Percentiles rank a stretch among this genome's conserved stretches.
Conservation (phyloP, 208 protist species). For the Porcisia deanei region DNA sequence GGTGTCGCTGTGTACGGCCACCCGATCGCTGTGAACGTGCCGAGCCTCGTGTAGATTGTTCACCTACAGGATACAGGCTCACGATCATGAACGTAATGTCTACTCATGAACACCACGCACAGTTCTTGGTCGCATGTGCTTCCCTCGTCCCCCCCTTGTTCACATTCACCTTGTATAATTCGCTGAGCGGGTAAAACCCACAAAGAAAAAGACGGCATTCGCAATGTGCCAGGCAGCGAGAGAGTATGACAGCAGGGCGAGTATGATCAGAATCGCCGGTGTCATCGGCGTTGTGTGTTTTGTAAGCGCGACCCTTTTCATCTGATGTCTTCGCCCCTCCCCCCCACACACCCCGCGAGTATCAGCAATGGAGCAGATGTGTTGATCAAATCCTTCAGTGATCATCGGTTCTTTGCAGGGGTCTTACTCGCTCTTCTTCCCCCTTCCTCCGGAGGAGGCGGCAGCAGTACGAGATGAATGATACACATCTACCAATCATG, state of each 20-base stretch:
- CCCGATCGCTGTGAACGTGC: constrained; percentile 37
- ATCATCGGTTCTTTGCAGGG: neutral
- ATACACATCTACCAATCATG: neutral
- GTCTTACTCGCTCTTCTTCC: neutral
- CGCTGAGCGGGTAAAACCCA: neutral
- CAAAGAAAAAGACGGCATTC: neutral
- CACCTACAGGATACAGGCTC: neutral
- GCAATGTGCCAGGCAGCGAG: neutral
- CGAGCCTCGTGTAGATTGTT: neutral
- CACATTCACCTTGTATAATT: neutral
- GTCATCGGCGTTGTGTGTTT: neutral
- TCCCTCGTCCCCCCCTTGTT: neutral
- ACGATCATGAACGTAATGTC: too few species aligned
- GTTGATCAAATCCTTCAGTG: neutral
- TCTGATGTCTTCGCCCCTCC: neutral
- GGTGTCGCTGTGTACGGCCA: constrained; percentile 84
- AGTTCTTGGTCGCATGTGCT: neutral
- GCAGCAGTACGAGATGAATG: neutral
- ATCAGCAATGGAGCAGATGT: neutral
- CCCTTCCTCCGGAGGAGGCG: neutral
- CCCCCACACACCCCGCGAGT: neutral
- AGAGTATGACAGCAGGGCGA: neutral
- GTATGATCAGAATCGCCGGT: neutral
- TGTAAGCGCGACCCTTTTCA: neutral
- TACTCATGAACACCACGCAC: neutral